phyloP scores from a whole-genome alignment of 768 basidiomycete genomes.

The Botryobasidium botryosum region DNA sequence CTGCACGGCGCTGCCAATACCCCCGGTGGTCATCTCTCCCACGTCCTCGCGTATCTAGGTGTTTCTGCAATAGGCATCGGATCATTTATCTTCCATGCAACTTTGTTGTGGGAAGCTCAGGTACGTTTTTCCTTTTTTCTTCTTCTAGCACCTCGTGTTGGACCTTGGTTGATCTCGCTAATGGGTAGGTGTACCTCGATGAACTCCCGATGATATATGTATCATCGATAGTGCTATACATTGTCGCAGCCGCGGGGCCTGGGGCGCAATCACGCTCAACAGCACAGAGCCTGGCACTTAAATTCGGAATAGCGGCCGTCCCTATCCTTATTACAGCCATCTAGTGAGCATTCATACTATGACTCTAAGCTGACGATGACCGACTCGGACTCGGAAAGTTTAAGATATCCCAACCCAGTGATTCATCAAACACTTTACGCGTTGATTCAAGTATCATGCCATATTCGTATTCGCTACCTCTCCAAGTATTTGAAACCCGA shows the following conservation, averaged over 20 bases:
- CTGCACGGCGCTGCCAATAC: constrained; percentile 16
- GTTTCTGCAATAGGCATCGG: constrained; percentile 20
- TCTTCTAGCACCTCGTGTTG: background rate
- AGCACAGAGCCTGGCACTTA: background rate
- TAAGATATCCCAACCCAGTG: constrained; percentile 20
- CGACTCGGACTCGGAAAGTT: constrained; percentile 12
- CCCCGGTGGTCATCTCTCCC: too few species aligned
- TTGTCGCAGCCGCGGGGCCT: constrained; percentile 12
- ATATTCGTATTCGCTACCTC: constrained; percentile 11
- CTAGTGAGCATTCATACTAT: constrained; percentile 17
- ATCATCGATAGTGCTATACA: constrained; percentile 17
- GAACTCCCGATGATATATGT: constrained; percentile 25
- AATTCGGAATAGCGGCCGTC: constrained; percentile 16
- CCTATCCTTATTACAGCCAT: constrained; percentile 19
- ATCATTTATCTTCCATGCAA: constrained; percentile 21
- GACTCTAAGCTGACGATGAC: background rate
- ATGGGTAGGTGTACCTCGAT: constrained; percentile 15
- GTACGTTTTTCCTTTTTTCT: constrained; percentile 6
- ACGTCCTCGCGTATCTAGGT: constrained; percentile 10
- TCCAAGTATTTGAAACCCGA: constrained; percentile 11
- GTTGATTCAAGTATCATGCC: constrained; percentile 14
- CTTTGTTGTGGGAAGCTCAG: constrained; percentile 22
- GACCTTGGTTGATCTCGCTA: background rate
- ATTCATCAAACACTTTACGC: constrained; percentile 23
- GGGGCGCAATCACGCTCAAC: background rate